Base-by-base conservation (phyloP, 306 rosid species). In the Ormosia emarginata region DNA sequence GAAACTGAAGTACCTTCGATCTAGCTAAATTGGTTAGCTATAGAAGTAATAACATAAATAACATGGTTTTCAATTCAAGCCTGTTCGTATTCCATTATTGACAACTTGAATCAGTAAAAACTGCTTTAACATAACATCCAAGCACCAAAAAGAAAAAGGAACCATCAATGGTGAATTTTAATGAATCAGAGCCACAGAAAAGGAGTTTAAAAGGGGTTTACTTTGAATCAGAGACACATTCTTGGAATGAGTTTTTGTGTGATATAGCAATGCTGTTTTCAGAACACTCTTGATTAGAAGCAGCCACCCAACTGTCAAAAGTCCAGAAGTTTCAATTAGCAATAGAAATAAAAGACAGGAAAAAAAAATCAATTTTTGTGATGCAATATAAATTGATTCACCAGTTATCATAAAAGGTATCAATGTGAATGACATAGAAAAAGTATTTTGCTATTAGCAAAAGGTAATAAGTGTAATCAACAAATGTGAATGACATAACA, bases 271-370 rank as follows among this genome's bases (percentile, higher is more conserved):
- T 74, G 71, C 39, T 64, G 34, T 69, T 64, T 81, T 71, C 79
- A 34, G 79, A 72, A 85, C 86, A 84, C 72, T 17, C 3, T 6
- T 11, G 82, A 75, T 89, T 83, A 92, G 84, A 90, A 67, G 97
- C 86, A 72, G 83, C 97, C 98, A 72, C 97, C 95, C 91, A 94
- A 85, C 97, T 94, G 93, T 82, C 79, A 88, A 83, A 71, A 64
- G 75, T 43, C 6, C 78, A 85, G 12, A 78, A 66, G 61, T 32
- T 66, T 17, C 68, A 59, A 78, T 85, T 56, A 81, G 77, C 64
- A 46, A 53, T 32, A 44, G 61, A 32, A 47, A 58, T 14, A 59
- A n/a, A 47, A 37, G 17, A 4, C 14, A 30, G 29, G 24, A 39
- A 74, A 32, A 32, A 1, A 33, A 61, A 9, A n/a, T 5, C 43